Conservation (phyloP, 371 early-diverging fungal species). For the Mortierella sp. region DNA sequence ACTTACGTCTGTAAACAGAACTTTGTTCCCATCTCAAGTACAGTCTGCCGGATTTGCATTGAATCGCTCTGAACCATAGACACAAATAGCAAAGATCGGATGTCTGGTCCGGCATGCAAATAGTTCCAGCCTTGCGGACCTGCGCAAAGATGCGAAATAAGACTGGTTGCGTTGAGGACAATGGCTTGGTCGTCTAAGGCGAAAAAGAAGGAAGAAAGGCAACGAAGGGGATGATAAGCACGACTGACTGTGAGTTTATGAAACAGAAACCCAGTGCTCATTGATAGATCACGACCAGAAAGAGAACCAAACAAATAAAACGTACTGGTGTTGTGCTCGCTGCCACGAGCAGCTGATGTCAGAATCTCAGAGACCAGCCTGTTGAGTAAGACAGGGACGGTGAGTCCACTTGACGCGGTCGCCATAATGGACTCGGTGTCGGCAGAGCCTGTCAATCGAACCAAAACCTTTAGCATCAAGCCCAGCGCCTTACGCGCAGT, state of each 20-base stretch:
- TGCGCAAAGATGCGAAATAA: constrained; percentile 45
- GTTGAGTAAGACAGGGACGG: constrained; percentile 35
- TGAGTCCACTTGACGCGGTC: constrained; percentile 16
- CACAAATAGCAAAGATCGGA: constrained; percentile 49
- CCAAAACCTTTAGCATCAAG: constrained; percentile 46
- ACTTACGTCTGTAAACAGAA: constrained; percentile 38
- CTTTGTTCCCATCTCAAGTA: constrained; percentile 52
- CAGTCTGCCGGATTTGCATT: constrained; percentile 52
- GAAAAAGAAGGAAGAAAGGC: background rate
- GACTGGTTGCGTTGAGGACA: constrained; percentile 50
- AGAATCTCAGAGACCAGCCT: constrained; percentile 47
- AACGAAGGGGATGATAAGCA: background rate
- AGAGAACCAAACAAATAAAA: background rate
- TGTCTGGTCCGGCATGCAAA: constrained; percentile 40
- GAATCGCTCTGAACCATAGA: constrained; percentile 56
- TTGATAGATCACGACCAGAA: no score
- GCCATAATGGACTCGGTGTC: constrained; percentile 19
- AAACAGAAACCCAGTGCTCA: no score
- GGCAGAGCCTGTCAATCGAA: constrained; percentile 35
- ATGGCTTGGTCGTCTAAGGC: constrained; percentile 46
- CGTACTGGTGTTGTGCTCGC: constrained; percentile 28
- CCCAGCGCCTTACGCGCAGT: constrained; percentile 41
- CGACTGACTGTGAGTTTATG: no score
- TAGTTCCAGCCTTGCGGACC: constrained; percentile 46
- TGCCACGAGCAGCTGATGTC: constrained; percentile 36